Evolutionary conservation across 225 moss, liverwort and hornwort species (phyloP).

Genomic region (Physcomitrium patens): DNA sequence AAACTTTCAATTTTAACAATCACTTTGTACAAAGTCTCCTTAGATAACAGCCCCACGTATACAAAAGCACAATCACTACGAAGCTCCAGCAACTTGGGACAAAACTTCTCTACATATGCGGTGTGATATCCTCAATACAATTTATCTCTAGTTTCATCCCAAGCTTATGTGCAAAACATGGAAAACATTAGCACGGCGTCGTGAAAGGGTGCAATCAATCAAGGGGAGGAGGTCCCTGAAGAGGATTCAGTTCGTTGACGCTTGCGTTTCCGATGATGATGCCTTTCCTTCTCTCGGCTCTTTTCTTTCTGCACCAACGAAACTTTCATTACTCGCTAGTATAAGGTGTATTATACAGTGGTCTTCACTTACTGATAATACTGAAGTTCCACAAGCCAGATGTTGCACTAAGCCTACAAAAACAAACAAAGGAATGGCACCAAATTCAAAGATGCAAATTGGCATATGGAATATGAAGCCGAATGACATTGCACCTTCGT

Average conservation of each 20-base stretch:
- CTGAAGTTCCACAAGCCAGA: slow-evolving; percentile 7
- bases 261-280: slow-evolving; percentile 47
- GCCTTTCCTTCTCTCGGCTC: slow-evolving; percentile 53
- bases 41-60: neutral
- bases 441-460: neutral
- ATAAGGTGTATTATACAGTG: neutral
- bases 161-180: neutral
- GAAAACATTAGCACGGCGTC: neutral
- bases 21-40: too few relatives aligned
- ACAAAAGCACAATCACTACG: neutral
- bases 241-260: slow-evolving; percentile 40
- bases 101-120: neutral
- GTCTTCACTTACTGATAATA: neutral
- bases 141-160: neutral
- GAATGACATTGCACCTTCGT: slow-evolving; percentile 39
- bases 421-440: slow-evolving; percentile 8
- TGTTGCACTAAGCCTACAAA: neutral
- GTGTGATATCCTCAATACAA: neutral
- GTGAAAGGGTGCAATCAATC: slow-evolving; percentile 18
- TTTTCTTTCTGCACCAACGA: slow-evolving; percentile 53
- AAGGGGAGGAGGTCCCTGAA: slow-evolving; percentile 36
- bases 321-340: slow-evolving; percentile 10
- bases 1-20: too few relatives aligned
- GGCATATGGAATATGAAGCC: slow-evolving; percentile 3
- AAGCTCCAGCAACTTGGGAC: slow-evolving; percentile 3